These are phyloP conservation scores for Urtica urens DNA, from an alignment of 306 rosid genomes.

Conservation along the genomic window DNA sequence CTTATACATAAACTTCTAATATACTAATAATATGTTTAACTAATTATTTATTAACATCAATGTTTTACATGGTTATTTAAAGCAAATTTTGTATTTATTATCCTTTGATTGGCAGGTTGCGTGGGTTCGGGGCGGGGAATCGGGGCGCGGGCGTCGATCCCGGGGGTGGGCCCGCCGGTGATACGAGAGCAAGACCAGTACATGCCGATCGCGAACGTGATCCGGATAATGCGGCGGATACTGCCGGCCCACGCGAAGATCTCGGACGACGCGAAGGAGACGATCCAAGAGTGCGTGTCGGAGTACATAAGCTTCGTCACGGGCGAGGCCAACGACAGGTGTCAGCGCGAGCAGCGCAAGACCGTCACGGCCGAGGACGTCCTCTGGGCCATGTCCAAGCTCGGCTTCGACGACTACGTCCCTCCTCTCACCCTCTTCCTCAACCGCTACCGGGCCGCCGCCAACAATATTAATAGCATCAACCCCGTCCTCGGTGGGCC, in stretches of 20 bases:
- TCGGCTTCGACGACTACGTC: slow-evolving; percentile 40
- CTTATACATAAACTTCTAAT: too few relatives aligned
- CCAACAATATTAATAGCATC: slow-evolving; percentile 22
- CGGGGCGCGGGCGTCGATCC: background rate
- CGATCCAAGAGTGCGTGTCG: slow-evolving; percentile 58
- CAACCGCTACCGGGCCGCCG: slow-evolving; percentile 38
- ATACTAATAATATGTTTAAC: too few relatives aligned
- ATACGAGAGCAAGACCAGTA: slow-evolving; percentile 55
- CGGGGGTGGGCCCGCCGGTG: background rate
- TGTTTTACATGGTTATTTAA: too few relatives aligned
- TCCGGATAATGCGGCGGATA: slow-evolving; percentile 57
- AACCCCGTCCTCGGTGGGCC: background rate
- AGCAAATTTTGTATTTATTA: too few relatives aligned
- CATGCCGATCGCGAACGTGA: slow-evolving; percentile 75
- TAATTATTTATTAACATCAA: too few relatives aligned
- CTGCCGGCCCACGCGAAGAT: slow-evolving; percentile 61
- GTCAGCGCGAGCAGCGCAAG: slow-evolving; percentile 42
- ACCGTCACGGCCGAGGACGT: slow-evolving; percentile 41
- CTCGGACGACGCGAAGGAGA: slow-evolving; percentile 67
- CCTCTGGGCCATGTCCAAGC: slow-evolving; percentile 33
- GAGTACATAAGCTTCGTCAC: slow-evolving; percentile 74
- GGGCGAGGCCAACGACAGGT: slow-evolving; percentile 57
- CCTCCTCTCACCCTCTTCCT: slow-evolving; percentile 38
- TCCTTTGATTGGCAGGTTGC: too few relatives aligned
- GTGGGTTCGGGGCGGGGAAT: too few relatives aligned